A percentile compares a stretch with the other conserved stretches of the same genome.
Evolutionary conservation across 495 filamentous ascomycete species (phyloP).

Genomic region (Tirmania nivea): DNA sequence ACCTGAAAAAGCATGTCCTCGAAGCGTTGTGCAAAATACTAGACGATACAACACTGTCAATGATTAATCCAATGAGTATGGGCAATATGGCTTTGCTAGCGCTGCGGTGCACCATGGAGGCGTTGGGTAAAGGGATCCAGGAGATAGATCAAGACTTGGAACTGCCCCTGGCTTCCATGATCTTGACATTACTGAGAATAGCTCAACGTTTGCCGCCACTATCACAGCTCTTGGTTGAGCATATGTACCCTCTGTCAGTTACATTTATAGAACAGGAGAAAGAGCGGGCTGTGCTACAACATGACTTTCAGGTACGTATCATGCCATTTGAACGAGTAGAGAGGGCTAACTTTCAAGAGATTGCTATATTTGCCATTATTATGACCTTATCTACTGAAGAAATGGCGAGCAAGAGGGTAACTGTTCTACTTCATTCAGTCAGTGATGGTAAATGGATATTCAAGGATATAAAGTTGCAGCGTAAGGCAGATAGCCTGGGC

Average conservation of each 20-base stretch:
- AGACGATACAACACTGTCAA: slow-evolving; percentile 4
- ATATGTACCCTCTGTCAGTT: slow-evolving; percentile 7
- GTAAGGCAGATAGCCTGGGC: slow-evolving; percentile 3
- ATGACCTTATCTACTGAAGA: slow-evolving; percentile 4
- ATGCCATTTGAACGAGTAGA: not conserved
- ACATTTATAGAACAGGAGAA: slow-evolving; percentile 6
- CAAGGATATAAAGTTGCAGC: slow-evolving; percentile 6
- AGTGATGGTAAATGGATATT: slow-evolving; percentile 10
- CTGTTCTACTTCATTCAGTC: slow-evolving; percentile 2
- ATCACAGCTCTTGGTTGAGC: slow-evolving; percentile 7
- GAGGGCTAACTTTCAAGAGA: slow-evolving; percentile 4
- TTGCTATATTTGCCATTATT: slow-evolving; percentile 7
- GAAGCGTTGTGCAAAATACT: slow-evolving; percentile 8
- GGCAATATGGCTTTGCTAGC: slow-evolving; percentile 13
- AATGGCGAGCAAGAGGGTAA: slow-evolving; percentile 3
- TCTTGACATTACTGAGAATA: slow-evolving; percentile 9
- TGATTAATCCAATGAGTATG: slow-evolving; percentile 4
- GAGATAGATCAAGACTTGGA: slow-evolving; percentile 4
- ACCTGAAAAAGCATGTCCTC: slow-evolving; percentile 8
- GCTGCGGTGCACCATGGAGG: slow-evolving; percentile 9
- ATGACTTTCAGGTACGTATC: slow-evolving; percentile 10
- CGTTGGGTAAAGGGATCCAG: slow-evolving; percentile 3
- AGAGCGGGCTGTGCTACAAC: slow-evolving; percentile 5
- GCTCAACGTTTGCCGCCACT: slow-evolving; percentile 4
- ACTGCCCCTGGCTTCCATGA: slow-evolving; percentile 7